Conservation (phyloP, 2,329 filamentous ascomycete species). For the Mycocentrospora acerina region DNA sequence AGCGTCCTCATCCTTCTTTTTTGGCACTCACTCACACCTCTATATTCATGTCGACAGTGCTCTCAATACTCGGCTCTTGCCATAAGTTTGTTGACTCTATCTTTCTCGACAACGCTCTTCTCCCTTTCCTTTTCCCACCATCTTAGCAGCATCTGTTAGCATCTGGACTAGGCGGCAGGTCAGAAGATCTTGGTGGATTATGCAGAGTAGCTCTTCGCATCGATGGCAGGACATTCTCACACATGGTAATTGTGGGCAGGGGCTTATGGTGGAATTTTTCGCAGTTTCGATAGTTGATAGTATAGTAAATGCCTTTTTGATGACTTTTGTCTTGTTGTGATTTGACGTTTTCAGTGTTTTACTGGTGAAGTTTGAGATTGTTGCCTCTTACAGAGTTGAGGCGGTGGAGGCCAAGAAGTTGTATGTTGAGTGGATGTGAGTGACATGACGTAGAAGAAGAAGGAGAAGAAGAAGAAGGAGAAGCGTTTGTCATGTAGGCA, state of each 20-base stretch:
- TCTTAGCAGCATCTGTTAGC: constrained; percentile 31
- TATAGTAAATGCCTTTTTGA: constrained; percentile 26
- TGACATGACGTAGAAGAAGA: no score
- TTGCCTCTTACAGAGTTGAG: no score
- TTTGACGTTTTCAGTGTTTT: background rate
- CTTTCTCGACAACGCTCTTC: constrained; percentile 17
- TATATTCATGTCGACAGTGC: constrained; percentile 14
- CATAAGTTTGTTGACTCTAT: constrained; percentile 19
- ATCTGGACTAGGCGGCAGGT: constrained; percentile 19
- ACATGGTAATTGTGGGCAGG: constrained; percentile 15
- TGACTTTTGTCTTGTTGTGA: background rate
- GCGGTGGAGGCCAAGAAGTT: no score
- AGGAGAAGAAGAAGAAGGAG: no score
- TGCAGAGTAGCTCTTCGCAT: constrained; percentile 28
- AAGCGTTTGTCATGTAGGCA: no score
- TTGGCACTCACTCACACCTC: constrained; percentile 9
- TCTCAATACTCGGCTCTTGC: constrained; percentile 22
- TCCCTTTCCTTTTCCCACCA: constrained; percentile 17
- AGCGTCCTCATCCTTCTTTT: constrained; percentile 17
- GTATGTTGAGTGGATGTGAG: background rate
- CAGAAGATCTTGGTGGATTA: constrained; percentile 27
- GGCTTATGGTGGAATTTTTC: constrained; percentile 24
- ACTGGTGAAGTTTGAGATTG: background rate
- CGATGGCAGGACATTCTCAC: constrained; percentile 27
- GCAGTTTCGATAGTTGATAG: constrained; percentile 28